Evolutionary conservation across 768 basidiomycete genomes (phyloP), one percentile per base, ranked within the genome.

Genomic region (Mycena indigotica): DNA sequence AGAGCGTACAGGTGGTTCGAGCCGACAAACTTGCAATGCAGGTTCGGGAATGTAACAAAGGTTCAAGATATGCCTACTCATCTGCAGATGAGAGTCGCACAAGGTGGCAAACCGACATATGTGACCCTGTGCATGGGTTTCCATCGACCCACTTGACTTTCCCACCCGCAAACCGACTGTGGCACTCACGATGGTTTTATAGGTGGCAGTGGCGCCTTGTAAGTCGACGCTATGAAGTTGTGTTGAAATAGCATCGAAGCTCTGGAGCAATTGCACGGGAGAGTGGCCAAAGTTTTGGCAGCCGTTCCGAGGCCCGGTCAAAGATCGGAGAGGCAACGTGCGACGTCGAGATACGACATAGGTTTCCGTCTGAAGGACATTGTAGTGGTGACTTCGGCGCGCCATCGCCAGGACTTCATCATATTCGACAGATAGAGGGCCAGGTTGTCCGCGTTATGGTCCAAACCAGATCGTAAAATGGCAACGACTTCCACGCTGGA

Each of bases 201-300:
- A 12, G 78, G 76, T 17, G 73, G 65, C 39, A 68, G 56, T 69
- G n/a, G 69, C 55, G 46, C 74, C 69, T 38, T 76, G 73, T 38
- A 80, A 63, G 57, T 80, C 80, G 25, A 80, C 70, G 2, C 77
- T 77, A 62, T 81, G 77, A 52, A 81, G 69, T 57, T 79, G 77
- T 50, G 73, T 77, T 24, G 77, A 69, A 53, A 82, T 70, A 19
- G 70, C 61, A 55, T 79, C 76, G 68, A 79, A 79, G 52, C 68
- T 75, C 28, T 74, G 73, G 61, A 76, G 60, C 39, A 81, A 65
- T 29, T 67, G 64, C 39, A 69, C 66, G 53, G 75, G 70, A 1
- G 75, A 72, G 56, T 71, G 71, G 17, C 74, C 74, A 81, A 69
- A 60, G 72, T 76, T 48, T 69, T 67, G 65, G 71, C 77, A 5